phyloP scores from a whole-genome alignment of 192 early-diverging fungal species.

The Paraglomus brasilianum region DNA sequence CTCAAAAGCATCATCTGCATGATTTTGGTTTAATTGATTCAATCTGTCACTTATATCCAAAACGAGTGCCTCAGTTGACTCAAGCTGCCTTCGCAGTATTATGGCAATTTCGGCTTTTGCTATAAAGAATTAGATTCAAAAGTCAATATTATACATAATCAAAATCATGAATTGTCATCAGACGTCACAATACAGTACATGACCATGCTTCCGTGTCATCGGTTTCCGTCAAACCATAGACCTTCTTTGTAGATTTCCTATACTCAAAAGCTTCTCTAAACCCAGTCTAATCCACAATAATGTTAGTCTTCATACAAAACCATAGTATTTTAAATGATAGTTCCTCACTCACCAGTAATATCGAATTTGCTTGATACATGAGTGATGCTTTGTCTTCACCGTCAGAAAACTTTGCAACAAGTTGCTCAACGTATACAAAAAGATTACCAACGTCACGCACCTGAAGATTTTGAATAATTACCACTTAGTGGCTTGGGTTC shows the following conservation, averaged over 20 bases:
- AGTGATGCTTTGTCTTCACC: neutral
- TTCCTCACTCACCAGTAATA: neutral
- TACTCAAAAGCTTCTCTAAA: slow-evolving; percentile 21
- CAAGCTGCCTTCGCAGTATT: too few relatives aligned
- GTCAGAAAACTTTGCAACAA: neutral
- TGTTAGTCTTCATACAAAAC: neutral
- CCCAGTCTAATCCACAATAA: neutral
- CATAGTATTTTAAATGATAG: too few relatives aligned
- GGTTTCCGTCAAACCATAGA: slow-evolving; percentile 1
- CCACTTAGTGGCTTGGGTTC: neutral
- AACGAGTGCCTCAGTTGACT: too few relatives aligned
- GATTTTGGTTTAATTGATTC: too few relatives aligned
- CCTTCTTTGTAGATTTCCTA: slow-evolving; percentile 12
- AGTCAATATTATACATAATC: neutral
- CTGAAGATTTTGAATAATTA: neutral
- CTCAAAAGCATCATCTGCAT: too few relatives aligned
- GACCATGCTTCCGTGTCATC: slow-evolving; percentile 10
- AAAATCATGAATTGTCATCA: too few relatives aligned
- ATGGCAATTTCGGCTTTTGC: neutral
- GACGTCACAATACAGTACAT: neutral
- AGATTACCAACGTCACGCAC: slow-evolving; percentile 14
- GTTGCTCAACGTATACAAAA: slow-evolving; percentile 3
- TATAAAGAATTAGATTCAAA: neutral
- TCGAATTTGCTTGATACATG: slow-evolving; percentile 1
- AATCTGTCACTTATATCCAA: too few relatives aligned